phyloP scores from a whole-genome alignment of 192 early-diverging fungal genomes.

The Geranomyces variabilis region DNA sequence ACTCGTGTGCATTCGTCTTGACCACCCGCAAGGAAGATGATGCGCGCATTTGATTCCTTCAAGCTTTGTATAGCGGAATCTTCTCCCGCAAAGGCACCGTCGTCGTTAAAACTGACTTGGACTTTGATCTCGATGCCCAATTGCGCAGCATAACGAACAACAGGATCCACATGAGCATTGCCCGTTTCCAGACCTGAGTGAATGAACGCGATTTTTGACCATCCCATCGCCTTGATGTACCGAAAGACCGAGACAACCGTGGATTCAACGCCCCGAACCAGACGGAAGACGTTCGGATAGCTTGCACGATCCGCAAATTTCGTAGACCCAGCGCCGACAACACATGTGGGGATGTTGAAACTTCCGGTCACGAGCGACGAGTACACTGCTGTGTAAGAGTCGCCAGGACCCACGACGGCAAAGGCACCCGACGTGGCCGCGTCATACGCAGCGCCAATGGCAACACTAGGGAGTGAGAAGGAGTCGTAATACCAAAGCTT shows the following conservation, averaged over 20 bases:
- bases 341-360: constrained; percentile 9
- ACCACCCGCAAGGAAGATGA: neutral
- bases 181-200: neutral
- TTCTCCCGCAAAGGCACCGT: neutral
- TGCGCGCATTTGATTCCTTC: neutral
- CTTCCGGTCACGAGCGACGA: neutral
- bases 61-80: neutral
- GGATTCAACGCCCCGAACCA: too few relatives aligned
- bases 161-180: neutral
- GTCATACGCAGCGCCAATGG: neutral
- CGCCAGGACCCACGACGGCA: too few relatives aligned
- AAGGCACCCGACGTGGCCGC: neutral
- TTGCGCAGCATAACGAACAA: neutral
- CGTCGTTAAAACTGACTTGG: neutral
- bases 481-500: too few relatives aligned
- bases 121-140: constrained; percentile 3
- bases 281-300: neutral
- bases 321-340: neutral
- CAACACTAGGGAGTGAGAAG: too few relatives aligned
- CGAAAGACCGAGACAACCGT: too few relatives aligned
- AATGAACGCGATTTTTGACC: neutral
- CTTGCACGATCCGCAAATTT: constrained; percentile 1
- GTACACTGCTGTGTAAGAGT: neutral
- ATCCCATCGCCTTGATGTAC: constrained; percentile 2
- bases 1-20: neutral